Base-by-base conservation (phyloP, 2,329 filamentous ascomycete genomes). In the Phialophora chinensis region DNA sequence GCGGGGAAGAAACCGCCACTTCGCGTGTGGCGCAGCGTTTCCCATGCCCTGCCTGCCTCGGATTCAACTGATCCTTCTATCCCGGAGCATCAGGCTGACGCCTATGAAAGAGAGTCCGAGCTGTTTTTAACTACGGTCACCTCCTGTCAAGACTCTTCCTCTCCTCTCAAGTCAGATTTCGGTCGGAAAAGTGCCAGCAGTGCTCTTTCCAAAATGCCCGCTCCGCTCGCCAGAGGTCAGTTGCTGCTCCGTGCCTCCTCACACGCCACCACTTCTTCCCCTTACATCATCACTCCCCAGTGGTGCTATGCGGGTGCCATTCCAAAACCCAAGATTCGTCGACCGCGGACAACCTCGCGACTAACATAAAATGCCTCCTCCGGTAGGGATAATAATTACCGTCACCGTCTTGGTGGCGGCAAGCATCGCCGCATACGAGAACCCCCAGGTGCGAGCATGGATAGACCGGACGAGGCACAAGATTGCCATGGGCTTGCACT, bases 381-480 rank as follows among this genome's bases (percentile, higher is more conserved):
- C 65, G 20, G 49, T 69, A 89, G 87, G 87, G 74, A 82, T 88
- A 70, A 85, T 90, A 69, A 84, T 89, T 71, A 86, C 85, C 56
- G 83, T 87, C 69, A 85, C 85, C 52, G 81, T 89, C 49, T 79
- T 89, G 63, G 83, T 88, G 60, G 87, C 87, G 67, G 86, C 87
- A 20, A 85, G 86, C 12, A 82, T 88, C 59, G 87, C 87, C 60
- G 83, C 88, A 54, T 88, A 88, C 76, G 85, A 89, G 75, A 88
- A 84, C 49, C 87, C 87, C 0, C 84, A 88, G 73, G 81, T 89
- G 66, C 82, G 86, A 75, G 80, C 83, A 82, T 89, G 87, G 87
- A 77, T 89, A 61, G 82, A 87, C 64, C 82, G 85, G 63, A 86
- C 85, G 63, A 84, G 87, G 54, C 85, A 85, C 64, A 88, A 86